Evolutionary conservation across 139 green algal genomes (phyloP).

Genomic region (Auxenochlorella protothecoides): DNA sequence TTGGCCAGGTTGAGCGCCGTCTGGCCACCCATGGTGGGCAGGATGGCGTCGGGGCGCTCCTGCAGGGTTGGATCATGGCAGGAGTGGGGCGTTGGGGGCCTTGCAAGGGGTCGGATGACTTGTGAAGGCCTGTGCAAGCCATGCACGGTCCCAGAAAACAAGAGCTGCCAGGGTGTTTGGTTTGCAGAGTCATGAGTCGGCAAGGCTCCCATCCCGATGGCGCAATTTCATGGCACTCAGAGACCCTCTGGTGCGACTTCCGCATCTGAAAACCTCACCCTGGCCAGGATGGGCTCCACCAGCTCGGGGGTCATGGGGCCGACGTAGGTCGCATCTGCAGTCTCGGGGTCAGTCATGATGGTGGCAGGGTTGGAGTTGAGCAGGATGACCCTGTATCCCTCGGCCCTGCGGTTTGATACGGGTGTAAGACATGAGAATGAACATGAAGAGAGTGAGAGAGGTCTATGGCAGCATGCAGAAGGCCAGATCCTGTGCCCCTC

Average conservation of each 20-base stretch:
- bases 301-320: conserved; percentile 93
- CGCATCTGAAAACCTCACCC: conserved; percentile 3
- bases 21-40: conserved; percentile 98
- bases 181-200: too few relatives aligned
- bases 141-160: too few relatives aligned
- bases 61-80: conserved; percentile 20
- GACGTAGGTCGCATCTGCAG: conserved; percentile 94
- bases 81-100: neutral
- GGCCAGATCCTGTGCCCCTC: neutral
- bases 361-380: conserved; percentile 98
- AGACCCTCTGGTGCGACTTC: too few relatives aligned
- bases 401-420: conserved; percentile 42
- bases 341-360: conserved; percentile 99
- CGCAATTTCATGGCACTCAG: too few relatives aligned
- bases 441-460: neutral
- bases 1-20: conserved; percentile 96
- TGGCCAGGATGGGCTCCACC: conserved; percentile 68
- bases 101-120: too few relatives aligned
- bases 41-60: conserved; percentile 91
- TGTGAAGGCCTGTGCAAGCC: too few relatives aligned
- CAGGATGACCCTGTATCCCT: conserved; percentile 93
- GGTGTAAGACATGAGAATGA: neutral
- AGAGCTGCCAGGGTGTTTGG: too few relatives aligned
- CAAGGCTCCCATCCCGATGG: too few relatives aligned
- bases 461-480: neutral